Evolutionary conservation across 1,284 basidiomycete genomes (phyloP), one percentile per base, ranked within the genome.

Genomic region (Sparassis latifolia): DNA sequence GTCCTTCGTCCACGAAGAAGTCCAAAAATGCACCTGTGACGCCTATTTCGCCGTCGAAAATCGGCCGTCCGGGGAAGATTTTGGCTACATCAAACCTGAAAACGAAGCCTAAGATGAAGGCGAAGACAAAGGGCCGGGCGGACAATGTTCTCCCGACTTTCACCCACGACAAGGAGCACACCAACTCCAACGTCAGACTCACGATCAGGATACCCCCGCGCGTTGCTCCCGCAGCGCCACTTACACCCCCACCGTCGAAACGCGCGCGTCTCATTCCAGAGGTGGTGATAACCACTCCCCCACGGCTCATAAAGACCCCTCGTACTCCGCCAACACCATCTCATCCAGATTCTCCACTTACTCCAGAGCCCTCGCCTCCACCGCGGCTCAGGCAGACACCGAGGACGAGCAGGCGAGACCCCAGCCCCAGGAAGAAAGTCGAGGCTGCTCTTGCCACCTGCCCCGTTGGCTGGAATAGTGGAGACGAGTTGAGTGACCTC

Each of bases 201-300:
- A 55, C 47, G 6, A 62, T 64, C 46, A 56, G 50, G 44, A 48
- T 64, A 10, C 62, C 57, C 30, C 44, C 54, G n/a, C 51, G 42
- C 5, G 33, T 31, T 40, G 45, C 32, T 28, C 20, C 20, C 20
- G n/a, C 9, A 10, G 30, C 10, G 10, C 44, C 44, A 12, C 44
- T 35, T 37, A 45, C 28, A 33, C 50, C 43, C n/a, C 45, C 50
- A 5, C 37, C 50, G 10, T 38, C 58, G 2, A 33, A 52, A 31
- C 53, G 52, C 4, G 44, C 42, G 10, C 56, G 50, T 44, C 39
- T 43, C 5, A 42, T 56, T 12, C 55, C 57, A 3, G 53, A 53
- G 29, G 61, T 62, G 3, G 49, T 61, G 31, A 56, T 59, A 7
- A 44, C 57, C 5, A 54, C 43, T 42, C 27, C 48, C 28, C 2